Percentiles rank a stretch among this genome's conserved stretches.
These are phyloP conservation scores for Crucihimalaya himalaica DNA, from an alignment of 345 rosid genomes.

Conservation along the genomic window DNA sequence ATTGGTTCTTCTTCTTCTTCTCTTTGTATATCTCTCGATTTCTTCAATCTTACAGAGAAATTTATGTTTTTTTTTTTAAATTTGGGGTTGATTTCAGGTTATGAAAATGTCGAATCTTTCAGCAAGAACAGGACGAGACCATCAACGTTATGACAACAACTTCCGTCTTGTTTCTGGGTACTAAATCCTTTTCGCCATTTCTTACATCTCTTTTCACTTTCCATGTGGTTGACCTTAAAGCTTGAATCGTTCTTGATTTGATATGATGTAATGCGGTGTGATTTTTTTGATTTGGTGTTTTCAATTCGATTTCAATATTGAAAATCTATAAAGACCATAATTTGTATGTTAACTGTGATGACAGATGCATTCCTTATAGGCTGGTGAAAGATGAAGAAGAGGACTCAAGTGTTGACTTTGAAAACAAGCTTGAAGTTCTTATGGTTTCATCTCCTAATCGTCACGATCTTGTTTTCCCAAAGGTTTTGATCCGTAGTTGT, in stretches of 20 bases:
- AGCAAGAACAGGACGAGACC: slow-evolving; percentile 53
- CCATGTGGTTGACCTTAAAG: slow-evolving; percentile 19
- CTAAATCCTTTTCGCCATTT: not conserved
- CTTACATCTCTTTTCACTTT: not conserved
- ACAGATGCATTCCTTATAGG: slow-evolving; percentile 78
- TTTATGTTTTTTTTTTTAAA: not conserved
- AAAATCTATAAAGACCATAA: too few species aligned
- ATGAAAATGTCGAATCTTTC: slow-evolving; percentile 25
- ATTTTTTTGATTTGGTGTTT: not conserved
- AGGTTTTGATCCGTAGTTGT: slow-evolving; percentile 43
- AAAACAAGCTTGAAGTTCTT: slow-evolving; percentile 53
- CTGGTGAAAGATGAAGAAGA: slow-evolving; percentile 43
- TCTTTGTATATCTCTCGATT: not conserved
- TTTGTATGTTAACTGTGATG: not conserved
- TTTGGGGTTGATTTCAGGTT: slow-evolving; percentile 18
- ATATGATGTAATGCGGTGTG: not conserved
- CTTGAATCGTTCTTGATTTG: slow-evolving; percentile 3
- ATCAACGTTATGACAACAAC: slow-evolving; percentile 68
- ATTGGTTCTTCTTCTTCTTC: not conserved
- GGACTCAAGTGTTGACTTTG: slow-evolving; percentile 34
- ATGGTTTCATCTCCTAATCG: slow-evolving; percentile 85
- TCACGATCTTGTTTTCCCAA: slow-evolving; percentile 72
- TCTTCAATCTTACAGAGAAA: not conserved
- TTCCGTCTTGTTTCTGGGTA: slow-evolving; percentile 74
- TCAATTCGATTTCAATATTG: not conserved